Percentiles rank a stretch among this genome's conserved stretches.
phyloP scores from a whole-genome alignment of 768 basidiomycete species.

The Boletus pseudopeckii region DNA sequence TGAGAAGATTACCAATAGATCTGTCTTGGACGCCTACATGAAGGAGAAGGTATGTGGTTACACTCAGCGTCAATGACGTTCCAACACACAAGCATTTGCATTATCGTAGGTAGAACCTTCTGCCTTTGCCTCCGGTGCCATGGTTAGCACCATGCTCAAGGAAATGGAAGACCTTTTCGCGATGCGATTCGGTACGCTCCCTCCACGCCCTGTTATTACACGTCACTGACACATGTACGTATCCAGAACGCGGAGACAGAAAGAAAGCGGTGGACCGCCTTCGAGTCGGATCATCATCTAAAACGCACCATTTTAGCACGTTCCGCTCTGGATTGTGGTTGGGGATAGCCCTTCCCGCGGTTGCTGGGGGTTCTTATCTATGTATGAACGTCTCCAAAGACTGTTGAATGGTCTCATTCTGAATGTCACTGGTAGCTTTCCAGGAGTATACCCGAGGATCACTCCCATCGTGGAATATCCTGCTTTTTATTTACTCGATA shows the following conservation, averaged over 20 bases:
- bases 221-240: background rate
- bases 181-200: constrained; percentile 61
- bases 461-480: constrained; percentile 66
- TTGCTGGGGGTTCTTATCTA: constrained; percentile 64
- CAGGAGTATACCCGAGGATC: constrained; percentile 44
- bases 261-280: constrained; percentile 74
- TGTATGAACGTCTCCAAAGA: constrained; percentile 17
- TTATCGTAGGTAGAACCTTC: constrained; percentile 58
- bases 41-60: constrained; percentile 56
- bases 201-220: background rate
- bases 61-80: background rate
- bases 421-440: constrained; percentile 42
- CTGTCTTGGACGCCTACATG: constrained; percentile 80
- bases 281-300: constrained; percentile 47
- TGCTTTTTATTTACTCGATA: constrained; percentile 76
- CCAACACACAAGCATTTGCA: background rate
- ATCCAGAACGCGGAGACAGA: constrained; percentile 59
- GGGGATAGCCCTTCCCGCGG: constrained; percentile 68
- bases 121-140: constrained; percentile 60
- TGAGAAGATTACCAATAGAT: constrained; percentile 72
- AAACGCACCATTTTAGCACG: constrained; percentile 69
- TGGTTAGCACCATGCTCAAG: constrained; percentile 63
- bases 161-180: constrained; percentile 78
- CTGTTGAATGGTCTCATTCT: background rate
- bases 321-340: constrained; percentile 73